Percentiles rank a stretch among this genome's conserved stretches.
These are phyloP conservation scores for Myriangium duriaei DNA, from an alignment of 2,329 filamentous ascomycete genomes.

Conservation along the genomic window DNA sequence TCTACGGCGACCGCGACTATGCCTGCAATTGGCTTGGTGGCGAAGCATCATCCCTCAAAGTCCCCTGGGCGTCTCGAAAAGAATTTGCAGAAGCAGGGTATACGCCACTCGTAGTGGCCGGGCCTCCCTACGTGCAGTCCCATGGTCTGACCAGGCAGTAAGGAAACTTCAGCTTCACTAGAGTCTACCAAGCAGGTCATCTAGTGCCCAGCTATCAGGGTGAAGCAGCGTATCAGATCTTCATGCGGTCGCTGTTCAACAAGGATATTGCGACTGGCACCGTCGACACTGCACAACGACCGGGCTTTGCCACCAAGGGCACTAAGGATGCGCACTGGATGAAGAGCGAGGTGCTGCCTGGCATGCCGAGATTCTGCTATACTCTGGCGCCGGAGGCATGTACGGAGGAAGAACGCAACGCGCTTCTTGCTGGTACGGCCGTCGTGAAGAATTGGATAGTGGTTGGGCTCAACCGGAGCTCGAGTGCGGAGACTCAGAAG, in stretches of 20 bases:
- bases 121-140: slow-evolving; percentile 13
- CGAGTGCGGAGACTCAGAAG: no score
- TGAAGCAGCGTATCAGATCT: slow-evolving; percentile 26
- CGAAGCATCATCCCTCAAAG: slow-evolving; percentile 37
- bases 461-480: no score
- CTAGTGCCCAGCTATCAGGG: slow-evolving; percentile 28
- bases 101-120: slow-evolving; percentile 18
- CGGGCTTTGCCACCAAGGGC: slow-evolving; percentile 17
- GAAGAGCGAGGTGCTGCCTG: slow-evolving; percentile 20
- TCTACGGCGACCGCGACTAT: slow-evolving; percentile 54
- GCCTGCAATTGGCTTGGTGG: slow-evolving; percentile 48
- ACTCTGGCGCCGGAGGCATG: slow-evolving; percentile 14
- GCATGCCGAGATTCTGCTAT: slow-evolving; percentile 18
- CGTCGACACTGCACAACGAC: slow-evolving; percentile 11
- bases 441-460: slow-evolving; percentile 22
- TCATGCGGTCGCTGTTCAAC: slow-evolving; percentile 24
- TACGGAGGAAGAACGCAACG: slow-evolving; percentile 18
- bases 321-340: slow-evolving; percentile 21
- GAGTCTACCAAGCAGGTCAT: slow-evolving; percentile 41
- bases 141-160: slow-evolving; percentile 23
- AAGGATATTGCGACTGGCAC: slow-evolving; percentile 25
- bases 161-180: slow-evolving; percentile 30
- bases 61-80: slow-evolving; percentile 32
- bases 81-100: slow-evolving; percentile 41
- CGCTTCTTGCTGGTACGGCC: slow-evolving; percentile 19